A percentile compares a stretch with the other conserved stretches of the same genome.
phyloP scores from a whole-genome alignment of 352 stramenopile species.

The Phytopythium vexans region DNA sequence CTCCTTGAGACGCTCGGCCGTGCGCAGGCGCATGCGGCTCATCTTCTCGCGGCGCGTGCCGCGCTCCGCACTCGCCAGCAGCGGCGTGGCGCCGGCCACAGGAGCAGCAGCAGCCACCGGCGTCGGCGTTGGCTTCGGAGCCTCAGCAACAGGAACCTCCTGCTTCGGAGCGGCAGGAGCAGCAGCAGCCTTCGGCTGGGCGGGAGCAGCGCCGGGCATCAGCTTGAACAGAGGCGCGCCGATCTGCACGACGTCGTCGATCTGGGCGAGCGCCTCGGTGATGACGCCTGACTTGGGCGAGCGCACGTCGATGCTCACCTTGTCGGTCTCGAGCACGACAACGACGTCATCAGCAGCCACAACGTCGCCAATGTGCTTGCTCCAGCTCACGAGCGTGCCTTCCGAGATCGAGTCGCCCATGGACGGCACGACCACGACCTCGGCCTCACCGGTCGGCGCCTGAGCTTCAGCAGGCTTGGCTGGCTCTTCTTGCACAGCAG shows the following conservation, averaged over 20 bases:
- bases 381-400: constrained; percentile 95
- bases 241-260: constrained; percentile 96
- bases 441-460: constrained; percentile 21
- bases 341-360: constrained; percentile 95
- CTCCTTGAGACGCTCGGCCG: constrained; percentile 96
- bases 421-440: constrained; percentile 69
- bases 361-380: constrained; percentile 89
- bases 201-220: constrained; percentile 67
- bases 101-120: constrained; percentile 6
- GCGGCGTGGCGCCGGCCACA: constrained; percentile 32
- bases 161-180: constrained; percentile 16
- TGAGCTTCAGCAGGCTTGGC: constrained; percentile 4
- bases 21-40: constrained; percentile 97
- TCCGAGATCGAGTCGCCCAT: constrained; percentile 96
- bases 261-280: constrained; percentile 88
- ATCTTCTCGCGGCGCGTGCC: constrained; percentile 94
- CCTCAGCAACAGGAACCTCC: constrained; percentile 7
- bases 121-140: constrained; percentile 11
- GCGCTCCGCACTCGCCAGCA: constrained; percentile 50
- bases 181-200: constrained; percentile 15
- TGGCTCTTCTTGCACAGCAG: constrained; percentile 13
- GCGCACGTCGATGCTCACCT: constrained; percentile 88
- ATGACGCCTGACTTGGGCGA: constrained; percentile 88
- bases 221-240: constrained; percentile 89
- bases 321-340: constrained; percentile 97